Evolutionary conservation across 768 basidiomycete genomes (phyloP).

Genomic region (Suillus ampliporus): DNA sequence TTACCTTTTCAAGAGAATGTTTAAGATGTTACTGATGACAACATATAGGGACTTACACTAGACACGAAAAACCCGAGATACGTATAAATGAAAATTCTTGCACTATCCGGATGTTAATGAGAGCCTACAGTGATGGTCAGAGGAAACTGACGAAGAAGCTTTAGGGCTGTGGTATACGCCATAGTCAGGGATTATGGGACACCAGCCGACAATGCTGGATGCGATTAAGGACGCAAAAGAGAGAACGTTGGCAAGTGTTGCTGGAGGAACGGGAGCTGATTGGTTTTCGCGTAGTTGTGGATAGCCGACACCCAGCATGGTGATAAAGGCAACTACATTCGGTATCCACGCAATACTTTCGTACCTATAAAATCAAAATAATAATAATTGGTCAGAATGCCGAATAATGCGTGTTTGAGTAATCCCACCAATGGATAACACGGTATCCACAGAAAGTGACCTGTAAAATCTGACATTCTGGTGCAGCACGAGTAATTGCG

Average conservation of each 20-base stretch:
- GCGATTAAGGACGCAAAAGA: slow-evolving; percentile 52
- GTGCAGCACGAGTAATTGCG: background rate
- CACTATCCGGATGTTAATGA: slow-evolving; percentile 26
- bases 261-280: slow-evolving; percentile 39
- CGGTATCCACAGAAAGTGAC: slow-evolving; percentile 70
- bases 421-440: slow-evolving; percentile 59
- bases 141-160: slow-evolving; percentile 57
- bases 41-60: slow-evolving; percentile 38
- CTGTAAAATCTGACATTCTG: slow-evolving; percentile 29
- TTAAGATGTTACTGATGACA: background rate
- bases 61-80: slow-evolving; percentile 52
- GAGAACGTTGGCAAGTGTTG: slow-evolving; percentile 41
- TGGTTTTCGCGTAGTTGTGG: slow-evolving; percentile 60
- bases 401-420: background rate
- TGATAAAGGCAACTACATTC: slow-evolving; percentile 67
- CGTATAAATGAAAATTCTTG: slow-evolving; percentile 49
- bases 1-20: slow-evolving; percentile 32
- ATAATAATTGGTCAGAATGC: background rate
- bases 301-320: slow-evolving; percentile 70
- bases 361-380: slow-evolving; percentile 54
- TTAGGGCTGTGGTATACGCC: slow-evolving; percentile 56
- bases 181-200: slow-evolving; percentile 52
- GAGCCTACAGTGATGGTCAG: background rate
- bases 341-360: slow-evolving; percentile 83
- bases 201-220: slow-evolving; percentile 51